Base-by-base conservation (phyloP, 331 rosid genomes). In the Malus hybrid region DNA sequence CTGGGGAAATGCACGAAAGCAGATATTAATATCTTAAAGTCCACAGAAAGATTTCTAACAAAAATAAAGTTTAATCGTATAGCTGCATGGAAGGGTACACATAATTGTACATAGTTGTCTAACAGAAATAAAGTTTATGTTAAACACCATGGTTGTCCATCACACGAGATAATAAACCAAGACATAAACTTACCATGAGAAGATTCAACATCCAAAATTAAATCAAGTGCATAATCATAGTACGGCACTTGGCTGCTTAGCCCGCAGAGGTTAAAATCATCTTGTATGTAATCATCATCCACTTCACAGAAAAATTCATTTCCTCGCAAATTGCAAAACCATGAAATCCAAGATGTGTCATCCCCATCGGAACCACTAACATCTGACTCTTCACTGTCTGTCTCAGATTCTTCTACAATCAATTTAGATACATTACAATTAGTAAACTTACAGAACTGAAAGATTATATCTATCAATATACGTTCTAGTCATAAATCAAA, bases 341-440 rank as follows among this genome's bases (percentile, higher is more conserved):
- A 90, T 50, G 93, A 85, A 66, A 92, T 92, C 97, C 96, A 92
- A 61, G 97, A 92, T 3, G 92, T 92, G 80, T 92, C 96, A 63
- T 92, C 97, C 33, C 93, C 97, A 29, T 92, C 97, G 22, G 96
- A 92, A 75, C 97, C 97, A 82, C 97, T 92, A 73, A 92, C 97
- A 81, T 92, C 97, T 11, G 97, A 92, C 78, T 86, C 97, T 83
- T 92, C 97, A 61, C 92, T 92, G 77, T 92, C 97, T 14, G 97
- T 88, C 78, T 92, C 97, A 81, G 97, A 92, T 78, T 90, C 97
- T 84, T 88, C 96, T 90, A 83, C 86, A 82, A 69, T 59, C 67
- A 80, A 71, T 27, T 46, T 73, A 77, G 27, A 69, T 15, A 80
- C 77, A 54, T 12, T 83, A 65, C 16, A 54, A 63, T 80, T 24